Evolutionary conservation across 257 asterid genomes (phyloP), one percentile per base, ranked within the genome.

Genomic region (Gynochthodes officinalis): DNA sequence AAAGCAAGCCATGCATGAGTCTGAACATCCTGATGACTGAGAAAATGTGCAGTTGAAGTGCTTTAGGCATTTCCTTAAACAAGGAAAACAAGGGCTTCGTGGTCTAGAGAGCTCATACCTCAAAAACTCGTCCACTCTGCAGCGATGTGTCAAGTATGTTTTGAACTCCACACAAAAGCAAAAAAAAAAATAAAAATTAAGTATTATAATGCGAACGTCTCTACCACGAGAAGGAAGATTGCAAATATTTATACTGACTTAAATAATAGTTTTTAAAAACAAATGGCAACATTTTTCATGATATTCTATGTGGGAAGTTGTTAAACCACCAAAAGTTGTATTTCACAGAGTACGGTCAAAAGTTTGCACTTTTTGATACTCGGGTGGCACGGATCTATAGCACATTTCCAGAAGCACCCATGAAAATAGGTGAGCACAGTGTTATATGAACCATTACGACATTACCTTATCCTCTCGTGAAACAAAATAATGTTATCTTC

Each of bases 61-160:
- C 43, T 63, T 39, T 70, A 30, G 67, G 59, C 55, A 28, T 71
- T 44, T 78, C 63, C 61, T 32, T 58, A 57, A 1, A 28, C 66
- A 39, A 19, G 46, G 65, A 64, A 70, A 80, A 64, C 32, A 55
- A 28, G 63, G 73, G 73, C 54, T 67, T 67, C 46, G 74, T 69
- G 25, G 25, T 69, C 67, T 46, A 40, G 60, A 63, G 76, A 78
- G 76, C 68, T 58, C 84, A 27, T 82, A 88, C 99, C 99, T 94
- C 53, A 88, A 86, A 76, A 94, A 91, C 52, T 89, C 96, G 76
- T 91, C 93, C 87, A 94, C 85, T 78, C 97, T 94, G 94, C 82
- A 82, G 72, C 77, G 77, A 69, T 73, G 76, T 72, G 60, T 48
- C 32, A 46, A 37, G 52, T 43, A 61, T 32, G 43, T 33, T 67